A percentile compares a stretch with the other conserved stretches of the same genome.
Evolutionary conservation across 2,329 filamentous ascomycete genomes (phyloP).

Genomic region (Colletotrichum shisoi): DNA sequence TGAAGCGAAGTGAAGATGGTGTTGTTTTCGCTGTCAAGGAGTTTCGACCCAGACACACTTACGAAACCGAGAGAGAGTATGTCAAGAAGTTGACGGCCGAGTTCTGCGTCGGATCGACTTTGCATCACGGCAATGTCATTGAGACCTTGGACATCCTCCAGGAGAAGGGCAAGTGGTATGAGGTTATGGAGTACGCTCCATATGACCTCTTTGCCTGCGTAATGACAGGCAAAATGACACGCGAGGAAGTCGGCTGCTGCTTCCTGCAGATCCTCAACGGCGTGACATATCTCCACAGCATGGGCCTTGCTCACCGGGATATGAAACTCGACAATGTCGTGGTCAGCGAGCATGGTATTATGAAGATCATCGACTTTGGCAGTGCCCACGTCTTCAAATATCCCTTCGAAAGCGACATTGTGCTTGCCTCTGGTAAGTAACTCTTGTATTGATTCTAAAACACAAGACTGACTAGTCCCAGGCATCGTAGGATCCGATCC

Average conservation of each 20-base stretch:
- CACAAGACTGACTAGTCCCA: constrained; percentile 43
- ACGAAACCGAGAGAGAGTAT: constrained; percentile 94
- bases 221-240: constrained; percentile 97
- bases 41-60: constrained; percentile 88
- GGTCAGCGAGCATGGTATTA: constrained; percentile 93
- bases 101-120: constrained; percentile 95
- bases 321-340: constrained; percentile 98
- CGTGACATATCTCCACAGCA: constrained; percentile 91
- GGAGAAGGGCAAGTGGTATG: constrained; percentile 93
- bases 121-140: constrained; percentile 98
- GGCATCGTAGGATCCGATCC: constrained; percentile 84
- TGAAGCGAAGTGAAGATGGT: constrained; percentile 91
- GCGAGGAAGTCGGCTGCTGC: constrained; percentile 87
- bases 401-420: constrained; percentile 90
- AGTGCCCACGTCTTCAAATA: constrained; percentile 97
- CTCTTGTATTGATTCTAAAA: neutral
- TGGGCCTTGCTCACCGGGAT: constrained; percentile 94
- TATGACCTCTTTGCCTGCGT: constrained; percentile 97
- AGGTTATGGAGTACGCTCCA: constrained; percentile 98
- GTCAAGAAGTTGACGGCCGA: constrained; percentile 98
- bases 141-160: constrained; percentile 97
- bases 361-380: constrained; percentile 99
- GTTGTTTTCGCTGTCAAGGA: constrained; percentile 98
- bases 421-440: constrained; percentile 77
- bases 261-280: constrained; percentile 95